phyloP scores from a whole-genome alignment of 2,329 filamentous ascomycete species.

The Fusarium foetens region DNA sequence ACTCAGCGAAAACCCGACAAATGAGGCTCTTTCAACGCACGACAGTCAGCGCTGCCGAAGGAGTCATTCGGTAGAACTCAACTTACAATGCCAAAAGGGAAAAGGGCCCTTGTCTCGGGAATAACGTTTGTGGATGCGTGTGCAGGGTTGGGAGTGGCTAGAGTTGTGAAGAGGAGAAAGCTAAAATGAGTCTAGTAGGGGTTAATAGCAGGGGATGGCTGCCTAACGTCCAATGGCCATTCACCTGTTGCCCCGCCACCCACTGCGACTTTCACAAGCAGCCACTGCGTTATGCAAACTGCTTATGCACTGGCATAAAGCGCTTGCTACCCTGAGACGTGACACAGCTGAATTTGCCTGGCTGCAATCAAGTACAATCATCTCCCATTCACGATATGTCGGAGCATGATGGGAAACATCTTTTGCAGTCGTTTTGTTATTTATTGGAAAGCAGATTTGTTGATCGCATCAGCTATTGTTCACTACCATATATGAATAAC shows the following conservation, averaged over 20 bases:
- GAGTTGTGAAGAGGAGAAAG: background rate
- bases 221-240: background rate
- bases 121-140: background rate
- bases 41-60: background rate
- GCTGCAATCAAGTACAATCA: background rate
- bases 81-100: background rate
- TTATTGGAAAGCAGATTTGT: background rate
- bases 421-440: fast-evolving
- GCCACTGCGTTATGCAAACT: fast-evolving
- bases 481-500: too few species aligned
- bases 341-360: background rate
- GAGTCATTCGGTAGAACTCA: background rate
- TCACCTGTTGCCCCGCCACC: background rate
- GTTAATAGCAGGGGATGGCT: background rate
- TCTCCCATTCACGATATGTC: fast-evolving
- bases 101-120: background rate
- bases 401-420: fast-evolving
- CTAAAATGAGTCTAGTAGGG: background rate
- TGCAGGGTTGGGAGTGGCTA: background rate
- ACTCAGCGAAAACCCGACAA: background rate
- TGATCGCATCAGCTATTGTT: background rate
- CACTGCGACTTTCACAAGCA: background rate
- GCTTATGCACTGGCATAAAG: background rate
- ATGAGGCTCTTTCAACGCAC: background rate
- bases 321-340: background rate